phyloP scores from a whole-genome alignment of 2,329 filamentous ascomycete species.

The Exophiala alcalophila region DNA sequence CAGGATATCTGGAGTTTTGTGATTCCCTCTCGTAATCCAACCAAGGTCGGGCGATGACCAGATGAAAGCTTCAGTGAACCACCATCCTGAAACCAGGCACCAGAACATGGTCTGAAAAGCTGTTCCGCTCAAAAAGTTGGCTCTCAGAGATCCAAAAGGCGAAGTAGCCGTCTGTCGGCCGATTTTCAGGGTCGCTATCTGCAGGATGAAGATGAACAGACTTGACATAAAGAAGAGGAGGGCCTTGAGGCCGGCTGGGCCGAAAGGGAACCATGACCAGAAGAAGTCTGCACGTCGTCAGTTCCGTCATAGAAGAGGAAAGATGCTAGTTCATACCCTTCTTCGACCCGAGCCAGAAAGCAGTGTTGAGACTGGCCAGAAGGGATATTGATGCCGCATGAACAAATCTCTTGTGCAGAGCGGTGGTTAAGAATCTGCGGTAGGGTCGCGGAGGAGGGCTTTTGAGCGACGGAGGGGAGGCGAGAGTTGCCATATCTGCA shows the following conservation, averaged over 20 bases:
- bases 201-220: slow-evolving; percentile 76
- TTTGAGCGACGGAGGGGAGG: slow-evolving; percentile 8
- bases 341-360: slow-evolving; percentile 67
- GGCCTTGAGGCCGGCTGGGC: slow-evolving; percentile 70
- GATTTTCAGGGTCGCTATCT: slow-evolving; percentile 78
- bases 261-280: slow-evolving; percentile 84
- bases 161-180: slow-evolving; percentile 69
- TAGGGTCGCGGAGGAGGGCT: slow-evolving; percentile 51
- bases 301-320: too few species aligned
- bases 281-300: slow-evolving; percentile 57
- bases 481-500: slow-evolving; percentile 18
- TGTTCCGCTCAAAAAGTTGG: slow-evolving; percentile 55
- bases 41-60: slow-evolving; percentile 68
- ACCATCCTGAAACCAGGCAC: slow-evolving; percentile 72
- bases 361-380: slow-evolving; percentile 68
- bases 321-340: slow-evolving; percentile 40
- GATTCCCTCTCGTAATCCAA: slow-evolving; percentile 67
- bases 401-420: slow-evolving; percentile 81
- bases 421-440: slow-evolving; percentile 86
- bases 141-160: slow-evolving; percentile 61
- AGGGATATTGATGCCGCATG: slow-evolving; percentile 70
- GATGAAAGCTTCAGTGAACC: slow-evolving; percentile 79
- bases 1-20: slow-evolving; percentile 57
- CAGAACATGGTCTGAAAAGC: slow-evolving; percentile 69
- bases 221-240: slow-evolving; percentile 72